Conservation (phyloP, 306 rosid species). For the Inga laurina region DNA sequence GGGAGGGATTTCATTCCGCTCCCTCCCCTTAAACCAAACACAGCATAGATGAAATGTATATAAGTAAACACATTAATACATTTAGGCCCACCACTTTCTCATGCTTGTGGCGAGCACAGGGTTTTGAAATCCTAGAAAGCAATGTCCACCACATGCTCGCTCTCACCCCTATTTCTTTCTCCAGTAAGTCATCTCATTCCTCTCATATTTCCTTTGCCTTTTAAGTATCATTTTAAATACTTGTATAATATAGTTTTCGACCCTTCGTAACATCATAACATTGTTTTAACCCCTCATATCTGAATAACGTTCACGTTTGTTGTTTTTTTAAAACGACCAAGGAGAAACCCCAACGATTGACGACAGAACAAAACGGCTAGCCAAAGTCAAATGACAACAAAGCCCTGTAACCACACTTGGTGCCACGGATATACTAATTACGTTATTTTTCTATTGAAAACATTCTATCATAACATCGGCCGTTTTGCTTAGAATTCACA, state of each 20-base stretch:
- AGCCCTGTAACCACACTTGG: neutral
- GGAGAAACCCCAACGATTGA: neutral
- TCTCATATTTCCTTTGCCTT: neutral
- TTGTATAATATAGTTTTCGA: neutral
- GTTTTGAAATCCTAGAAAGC: constrained; percentile 43
- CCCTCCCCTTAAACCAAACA: too few species aligned
- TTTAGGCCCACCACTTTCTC: neutral
- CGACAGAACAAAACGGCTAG: neutral
- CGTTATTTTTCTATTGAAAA: neutral
- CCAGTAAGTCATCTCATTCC: neutral
- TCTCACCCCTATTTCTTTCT: constrained; percentile 43
- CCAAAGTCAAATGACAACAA: neutral
- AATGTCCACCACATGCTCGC: constrained; percentile 42
- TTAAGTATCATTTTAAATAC: neutral
- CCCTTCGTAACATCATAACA: neutral
- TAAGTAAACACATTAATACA: too few species aligned
- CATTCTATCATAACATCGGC: neutral
- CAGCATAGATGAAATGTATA: too few species aligned
- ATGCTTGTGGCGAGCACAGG: constrained; percentile 43
- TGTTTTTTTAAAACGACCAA: neutral
- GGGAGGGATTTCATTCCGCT: too few species aligned
- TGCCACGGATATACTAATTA: neutral
- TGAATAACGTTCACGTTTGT: neutral
- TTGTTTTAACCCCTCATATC: neutral
- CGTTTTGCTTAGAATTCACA: neutral